Evolutionary conservation across 225 moss, liverwort and hornwort genomes (phyloP).

Genomic region (Climacium dendroides): DNA sequence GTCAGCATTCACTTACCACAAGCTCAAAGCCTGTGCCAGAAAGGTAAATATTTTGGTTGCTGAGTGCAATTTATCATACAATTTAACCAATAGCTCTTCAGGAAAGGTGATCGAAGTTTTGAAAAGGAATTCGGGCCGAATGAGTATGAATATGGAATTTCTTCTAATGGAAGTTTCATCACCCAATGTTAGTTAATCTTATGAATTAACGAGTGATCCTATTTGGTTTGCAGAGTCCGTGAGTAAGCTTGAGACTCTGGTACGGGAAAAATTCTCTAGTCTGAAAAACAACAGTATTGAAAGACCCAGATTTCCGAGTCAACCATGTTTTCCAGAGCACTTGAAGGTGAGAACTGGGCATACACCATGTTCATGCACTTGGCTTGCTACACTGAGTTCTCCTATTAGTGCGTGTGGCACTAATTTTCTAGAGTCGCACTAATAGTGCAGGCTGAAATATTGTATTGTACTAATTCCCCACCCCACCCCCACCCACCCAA

Average conservation of each 20-base stretch:
- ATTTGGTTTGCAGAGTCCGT: conserved; percentile 46
- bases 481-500: too few species aligned
- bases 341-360: conserved; percentile 38
- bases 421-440: neutral
- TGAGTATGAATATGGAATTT: neutral
- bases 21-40: neutral
- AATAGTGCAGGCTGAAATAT: neutral
- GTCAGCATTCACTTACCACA: neutral
- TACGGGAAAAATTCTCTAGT: conserved; percentile 33
- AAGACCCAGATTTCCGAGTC: conserved; percentile 43
- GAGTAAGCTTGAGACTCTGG: conserved; percentile 52
- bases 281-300: conserved; percentile 34
- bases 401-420: neutral
- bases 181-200: neutral
- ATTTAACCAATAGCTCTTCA: neutral
- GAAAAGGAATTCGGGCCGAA: neutral
- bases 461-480: neutral
- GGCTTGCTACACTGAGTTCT: neutral
- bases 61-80: neutral
- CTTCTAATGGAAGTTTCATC: neutral
- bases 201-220: neutral
- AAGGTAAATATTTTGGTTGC: neutral
- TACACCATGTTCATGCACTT: neutral
- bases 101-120: neutral
- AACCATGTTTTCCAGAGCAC: conserved; percentile 65